phyloP scores from a whole-genome alignment of 2,329 filamentous ascomycete species.

The Trichoderma brevicompactum region DNA sequence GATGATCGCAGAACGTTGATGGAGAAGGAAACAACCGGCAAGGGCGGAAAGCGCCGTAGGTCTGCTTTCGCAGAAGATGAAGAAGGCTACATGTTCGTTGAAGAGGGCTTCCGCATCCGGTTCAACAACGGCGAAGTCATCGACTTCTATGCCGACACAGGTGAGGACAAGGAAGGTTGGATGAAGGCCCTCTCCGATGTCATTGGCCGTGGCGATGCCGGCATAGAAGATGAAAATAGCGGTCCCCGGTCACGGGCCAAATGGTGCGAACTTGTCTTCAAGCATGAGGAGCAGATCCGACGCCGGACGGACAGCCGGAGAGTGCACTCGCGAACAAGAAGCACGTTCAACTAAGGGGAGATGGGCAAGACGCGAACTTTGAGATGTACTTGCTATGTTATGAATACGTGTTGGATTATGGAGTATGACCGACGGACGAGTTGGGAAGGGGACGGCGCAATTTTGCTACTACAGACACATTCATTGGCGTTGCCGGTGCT shows the following conservation, averaged over 20 bases:
- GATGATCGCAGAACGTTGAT: conserved; percentile 85
- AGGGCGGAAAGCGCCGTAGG: conserved; percentile 79
- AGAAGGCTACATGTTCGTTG: conserved; percentile 99
- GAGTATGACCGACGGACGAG: conserved; percentile 25
- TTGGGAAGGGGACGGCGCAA: conserved; percentile 26
- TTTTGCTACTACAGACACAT: conserved; percentile 28
- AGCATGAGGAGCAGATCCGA: conserved; percentile 64
- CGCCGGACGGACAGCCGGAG: conserved; percentile 57
- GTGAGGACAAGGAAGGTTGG: conserved; percentile 89
- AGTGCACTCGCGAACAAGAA: conserved; percentile 62
- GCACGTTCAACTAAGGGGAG: conserved; percentile 53
- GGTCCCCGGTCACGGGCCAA: conserved; percentile 56
- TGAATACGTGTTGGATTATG: conserved; percentile 30
- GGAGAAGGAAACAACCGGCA: conserved; percentile 79
- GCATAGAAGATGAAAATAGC: conserved; percentile 50
- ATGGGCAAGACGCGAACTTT: conserved; percentile 7
- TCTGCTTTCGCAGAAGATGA: conserved; percentile 98
- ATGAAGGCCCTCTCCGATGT: conserved; percentile 84
- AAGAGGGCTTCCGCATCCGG: conserved; percentile 97
- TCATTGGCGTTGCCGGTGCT: conserved; percentile 30
- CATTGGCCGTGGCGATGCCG: conserved; percentile 59
- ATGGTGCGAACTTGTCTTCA: conserved; percentile 71
- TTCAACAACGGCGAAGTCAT: conserved; percentile 99
- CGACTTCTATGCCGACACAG: conserved; percentile 94
- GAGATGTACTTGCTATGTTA: conserved; percentile 28